Conservation (phyloP, 2,329 filamentous ascomycete genomes). For the Xylaria sp. region DNA sequence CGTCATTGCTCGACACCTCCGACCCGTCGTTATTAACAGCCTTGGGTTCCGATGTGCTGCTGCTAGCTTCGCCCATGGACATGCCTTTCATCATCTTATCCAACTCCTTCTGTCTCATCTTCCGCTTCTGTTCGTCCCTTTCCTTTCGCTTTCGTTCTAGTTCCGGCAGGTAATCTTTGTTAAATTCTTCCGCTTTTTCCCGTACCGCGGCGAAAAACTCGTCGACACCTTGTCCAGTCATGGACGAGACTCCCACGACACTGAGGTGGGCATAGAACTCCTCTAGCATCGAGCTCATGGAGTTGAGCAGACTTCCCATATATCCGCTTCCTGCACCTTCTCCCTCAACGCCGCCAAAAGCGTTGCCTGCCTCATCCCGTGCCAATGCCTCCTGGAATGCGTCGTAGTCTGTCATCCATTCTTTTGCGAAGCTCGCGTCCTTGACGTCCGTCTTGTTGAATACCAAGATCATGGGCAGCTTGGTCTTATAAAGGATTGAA, state of each 20-base stretch:
- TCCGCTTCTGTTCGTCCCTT: slow-evolving; percentile 79
- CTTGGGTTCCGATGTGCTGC: slow-evolving; percentile 38
- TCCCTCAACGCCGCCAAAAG: slow-evolving; percentile 78
- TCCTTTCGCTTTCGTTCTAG: slow-evolving; percentile 81
- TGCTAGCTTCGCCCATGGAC: slow-evolving; percentile 58
- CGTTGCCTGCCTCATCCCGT: slow-evolving; percentile 81
- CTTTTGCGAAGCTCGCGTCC: slow-evolving; percentile 88
- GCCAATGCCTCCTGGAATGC: slow-evolving; percentile 89
- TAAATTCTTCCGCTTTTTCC: slow-evolving; percentile 88
- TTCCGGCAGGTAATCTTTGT: slow-evolving; percentile 90
- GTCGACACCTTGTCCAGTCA: slow-evolving; percentile 90
- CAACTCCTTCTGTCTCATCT: slow-evolving; percentile 80
- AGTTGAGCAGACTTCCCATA: slow-evolving; percentile 95
- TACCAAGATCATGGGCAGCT: slow-evolving; percentile 96
- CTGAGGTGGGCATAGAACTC: slow-evolving; percentile 96
- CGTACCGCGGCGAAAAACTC: slow-evolving; percentile 93
- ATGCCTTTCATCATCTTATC: slow-evolving; percentile 96
- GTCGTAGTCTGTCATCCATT: slow-evolving; percentile 99
- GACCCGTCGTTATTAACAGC: slow-evolving; percentile 60
- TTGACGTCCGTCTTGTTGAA: slow-evolving; percentile 99
- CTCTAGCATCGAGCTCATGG: slow-evolving; percentile 96
- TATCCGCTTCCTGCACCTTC: slow-evolving; percentile 85
- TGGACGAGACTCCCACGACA: slow-evolving; percentile 91
- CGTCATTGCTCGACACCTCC: slow-evolving; percentile 58
- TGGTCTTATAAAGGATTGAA: slow-evolving; percentile 98